Base-by-base conservation (phyloP, 2,329 filamentous ascomycete genomes). In the Talaromyces sp. region DNA sequence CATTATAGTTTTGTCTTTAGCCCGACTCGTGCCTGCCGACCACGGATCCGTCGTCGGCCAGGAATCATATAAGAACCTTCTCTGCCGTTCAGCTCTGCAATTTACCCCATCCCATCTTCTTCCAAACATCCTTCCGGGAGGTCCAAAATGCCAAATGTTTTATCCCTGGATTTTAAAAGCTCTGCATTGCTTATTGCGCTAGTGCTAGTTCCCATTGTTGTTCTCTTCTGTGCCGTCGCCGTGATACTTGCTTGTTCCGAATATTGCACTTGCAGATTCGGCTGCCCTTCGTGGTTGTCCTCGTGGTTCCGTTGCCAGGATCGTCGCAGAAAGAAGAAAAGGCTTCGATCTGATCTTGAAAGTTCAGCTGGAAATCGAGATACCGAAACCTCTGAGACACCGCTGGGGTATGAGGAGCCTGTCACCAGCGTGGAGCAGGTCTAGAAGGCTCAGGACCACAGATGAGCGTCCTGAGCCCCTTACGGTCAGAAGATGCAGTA, bases 401-500 rank as follows among this genome's bases (percentile, higher is more conserved):
- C 61, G 44, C 56, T 68, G 19, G 66, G 67, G 22, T 66, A 66
- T 41, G 59, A 58, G 27, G 53, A 49, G 11, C 60, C 66, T n/a
- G 61, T 65, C 27, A 46, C 49, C 17, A 49, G 52, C 33, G 55
- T 50, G 24, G 63, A 68, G 29, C 60, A 65, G 32, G 54, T 66
- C 16, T 69, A 64, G 52, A n/a, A 54, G 52, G 13, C 47, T 45
- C 10, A 16, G 22, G 47, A 35, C 22, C 37, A 68, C 71, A 57
- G 63, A 68, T 36, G 62, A 40, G 11, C 36, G 60, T 51, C 77
- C 80, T 16, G 72, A 72, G 29, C 82, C 82, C 10, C 65, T 84
- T 30, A 76, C 78, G 36, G 80, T 84, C 62, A 65, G 77, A 62
- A 84, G 82, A 63, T n/a, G 22, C 33, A 39, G 39, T 14, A 14